A percentile compares a stretch with the other conserved stretches of the same genome.
phyloP scores from a whole-genome alignment of 108 stramenopile genomes.

The Skeletonema tropicum region DNA sequence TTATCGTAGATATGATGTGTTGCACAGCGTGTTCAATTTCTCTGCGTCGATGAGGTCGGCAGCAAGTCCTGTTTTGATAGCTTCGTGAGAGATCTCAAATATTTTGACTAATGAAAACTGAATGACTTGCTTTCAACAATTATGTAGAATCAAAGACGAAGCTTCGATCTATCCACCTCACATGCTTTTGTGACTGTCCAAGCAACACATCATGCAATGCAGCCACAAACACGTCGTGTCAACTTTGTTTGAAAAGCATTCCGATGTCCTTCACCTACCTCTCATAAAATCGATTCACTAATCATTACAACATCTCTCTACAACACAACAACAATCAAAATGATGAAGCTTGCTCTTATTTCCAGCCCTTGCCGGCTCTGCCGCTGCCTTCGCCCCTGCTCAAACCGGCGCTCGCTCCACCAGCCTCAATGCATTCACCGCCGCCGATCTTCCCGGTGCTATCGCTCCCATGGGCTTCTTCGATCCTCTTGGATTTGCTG shows the following conservation, averaged over 20 bases:
- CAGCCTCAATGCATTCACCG: conserved; percentile 16
- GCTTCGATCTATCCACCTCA: neutral
- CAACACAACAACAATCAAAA: conserved; percentile 10
- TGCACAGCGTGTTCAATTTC: neutral
- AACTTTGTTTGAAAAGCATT: neutral
- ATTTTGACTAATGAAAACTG: neutral
- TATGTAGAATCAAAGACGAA: neutral
- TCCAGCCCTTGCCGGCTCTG: conserved; percentile 44
- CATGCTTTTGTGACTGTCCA: neutral
- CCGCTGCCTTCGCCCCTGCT: conserved; percentile 43
- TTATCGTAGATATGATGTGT: too few species aligned
- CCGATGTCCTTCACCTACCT: neutral
- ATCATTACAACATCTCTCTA: neutral
- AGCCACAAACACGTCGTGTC: neutral
- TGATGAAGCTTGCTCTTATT: conserved; percentile 46
- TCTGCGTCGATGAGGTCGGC: neutral
- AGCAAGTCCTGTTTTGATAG: neutral
- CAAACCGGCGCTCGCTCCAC: conserved; percentile 30
- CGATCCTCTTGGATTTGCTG: conserved; percentile 78
- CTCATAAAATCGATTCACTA: neutral
- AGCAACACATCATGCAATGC: too few species aligned
- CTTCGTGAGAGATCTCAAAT: neutral
- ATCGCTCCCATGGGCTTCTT: conserved; percentile 64
- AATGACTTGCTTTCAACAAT: neutral
- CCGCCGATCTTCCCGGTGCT: conserved; percentile 48